A percentile compares a stretch with the other conserved stretches of the same genome.
These are phyloP conservation scores for Crassisporium funariophilum DNA, from an alignment of 768 basidiomycete species.

Conservation along the genomic window DNA sequence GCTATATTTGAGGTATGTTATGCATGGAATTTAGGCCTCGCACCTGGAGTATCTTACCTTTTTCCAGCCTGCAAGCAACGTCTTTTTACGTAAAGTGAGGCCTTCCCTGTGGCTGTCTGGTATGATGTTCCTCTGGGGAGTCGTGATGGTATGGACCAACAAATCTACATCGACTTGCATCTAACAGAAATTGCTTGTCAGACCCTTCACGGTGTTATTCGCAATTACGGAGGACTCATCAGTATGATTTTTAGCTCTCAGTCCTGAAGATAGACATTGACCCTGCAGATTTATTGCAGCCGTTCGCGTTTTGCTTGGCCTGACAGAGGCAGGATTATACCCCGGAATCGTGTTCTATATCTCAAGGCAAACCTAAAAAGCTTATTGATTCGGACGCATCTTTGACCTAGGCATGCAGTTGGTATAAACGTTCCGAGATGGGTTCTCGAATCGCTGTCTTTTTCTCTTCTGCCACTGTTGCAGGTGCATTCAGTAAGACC, in stretches of 20 bases:
- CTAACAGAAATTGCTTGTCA: slow-evolving; percentile 24
- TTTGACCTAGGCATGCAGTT: slow-evolving; percentile 40
- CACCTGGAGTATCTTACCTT: background rate
- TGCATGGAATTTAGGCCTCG: background rate
- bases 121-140: slow-evolving; percentile 51
- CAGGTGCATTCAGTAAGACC: slow-evolving; percentile 69
- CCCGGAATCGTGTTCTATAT: slow-evolving; percentile 65
- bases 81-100: slow-evolving; percentile 56
- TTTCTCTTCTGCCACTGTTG: slow-evolving; percentile 78
- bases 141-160: slow-evolving; percentile 42
- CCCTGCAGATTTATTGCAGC: slow-evolving; percentile 35
- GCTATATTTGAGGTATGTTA: slow-evolving; percentile 62
- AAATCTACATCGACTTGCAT: background rate
- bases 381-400: background rate
- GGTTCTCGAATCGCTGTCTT: slow-evolving; percentile 73
- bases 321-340: slow-evolving; percentile 60
- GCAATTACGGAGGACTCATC: slow-evolving; percentile 62
- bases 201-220: slow-evolving; percentile 66
- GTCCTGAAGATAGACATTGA: no score
- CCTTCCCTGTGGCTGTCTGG: slow-evolving; percentile 69
- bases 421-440: slow-evolving; percentile 81
- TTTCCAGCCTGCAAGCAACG: slow-evolving; percentile 61
- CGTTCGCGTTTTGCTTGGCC: slow-evolving; percentile 63
- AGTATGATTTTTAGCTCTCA: no score
- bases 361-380: slow-evolving; percentile 43